Evolutionary conservation across 108 stramenopile genomes (phyloP), one percentile per base, ranked within the genome.

Genomic region (Cylindrotheca closterium): DNA sequence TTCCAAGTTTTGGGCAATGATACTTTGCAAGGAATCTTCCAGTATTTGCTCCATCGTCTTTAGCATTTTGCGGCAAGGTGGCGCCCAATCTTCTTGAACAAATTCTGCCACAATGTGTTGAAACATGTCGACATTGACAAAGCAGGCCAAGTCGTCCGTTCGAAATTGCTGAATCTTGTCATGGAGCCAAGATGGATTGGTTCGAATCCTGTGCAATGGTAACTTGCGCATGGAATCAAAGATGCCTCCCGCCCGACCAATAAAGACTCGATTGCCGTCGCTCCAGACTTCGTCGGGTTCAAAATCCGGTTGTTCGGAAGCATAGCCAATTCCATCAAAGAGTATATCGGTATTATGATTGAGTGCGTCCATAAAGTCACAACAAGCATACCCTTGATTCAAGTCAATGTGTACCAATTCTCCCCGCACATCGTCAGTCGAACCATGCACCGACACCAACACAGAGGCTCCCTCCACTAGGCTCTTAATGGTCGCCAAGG

Each of bases 111-210:
- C 81, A 52, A 88, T 74, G 50, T 73, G 54, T 57, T 75, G 74
- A 57, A 88, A 88, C 5, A 78, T 79, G 55, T 88, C 70, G 12
- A 79, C 83, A 62, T 84, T 88, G 29, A 84, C 57, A 53, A 88
- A 88, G 33, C 83, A 81, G 0, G 87, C 71, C 50, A 88, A 68
- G 30, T 88, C 81, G 56, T 88, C 83, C 1, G 86, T 83, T 10
- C 82, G 74, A 47, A 75, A 81, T 23, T 70, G 25, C 23, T 61
- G 51, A 55, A 88, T 84, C 62, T 84, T 75, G 46, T 71, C 57
- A 12, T 61, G 48, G 23, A 88, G 57, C 86, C 86, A 88, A 12
- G 72, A 70, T 12, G 86, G 83, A 58, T 88, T 80, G 4, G 83
- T 76, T 10, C 68, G 79, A 1, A 84, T 60, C 32, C 68, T 60